Evolutionary conservation across 257 asterid species (phyloP), one percentile per base, ranked within the genome.

Genomic region (Lycium barbarum): DNA sequence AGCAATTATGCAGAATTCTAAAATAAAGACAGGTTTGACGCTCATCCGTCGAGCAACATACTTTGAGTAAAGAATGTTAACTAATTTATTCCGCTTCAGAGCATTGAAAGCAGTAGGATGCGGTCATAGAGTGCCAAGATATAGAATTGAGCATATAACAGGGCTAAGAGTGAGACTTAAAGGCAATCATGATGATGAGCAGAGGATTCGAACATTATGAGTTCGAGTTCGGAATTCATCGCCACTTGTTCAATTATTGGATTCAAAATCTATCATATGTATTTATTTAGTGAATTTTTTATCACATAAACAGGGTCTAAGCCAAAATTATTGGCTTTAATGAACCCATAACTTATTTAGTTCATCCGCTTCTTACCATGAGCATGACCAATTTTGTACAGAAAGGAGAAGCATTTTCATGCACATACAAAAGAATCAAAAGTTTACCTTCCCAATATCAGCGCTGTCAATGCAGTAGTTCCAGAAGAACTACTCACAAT

Each of bases 401-500:
- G 55, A 18, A 18, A 59, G 11, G 33, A 59, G 11, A 59, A 59
- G 11, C 33, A 18, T 17, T 59, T 59, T 15, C 10, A n/a, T 74
- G 65, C 90, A 83, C 17, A 84, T 88, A 89, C 90, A 87, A 45
- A 91, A 88, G n/a, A 51, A 18, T 59, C 84, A 90, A 59, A 18
- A 55, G 6, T 18, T 20, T 90, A 91, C 94, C 97, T 90, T 78
- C 97, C 97, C 6, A 93, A 45, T 2, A 92, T 65, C 65, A 93
- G 91, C 70, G 93, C 95, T 0, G 93, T 86, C 86, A 92, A 82
- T 65, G 97, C 97, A 74, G 97, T 93, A 18, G 95, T 92, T 85
- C 95, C 97, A 1, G 94, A 91, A 81, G 93, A 92, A 84, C 62
- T 88, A 84, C 93, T 86, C 17, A 93, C 94, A 15, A 78, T 85